phyloP scores from a whole-genome alignment of 805 yeast species.

The Candida ulmi region DNA sequence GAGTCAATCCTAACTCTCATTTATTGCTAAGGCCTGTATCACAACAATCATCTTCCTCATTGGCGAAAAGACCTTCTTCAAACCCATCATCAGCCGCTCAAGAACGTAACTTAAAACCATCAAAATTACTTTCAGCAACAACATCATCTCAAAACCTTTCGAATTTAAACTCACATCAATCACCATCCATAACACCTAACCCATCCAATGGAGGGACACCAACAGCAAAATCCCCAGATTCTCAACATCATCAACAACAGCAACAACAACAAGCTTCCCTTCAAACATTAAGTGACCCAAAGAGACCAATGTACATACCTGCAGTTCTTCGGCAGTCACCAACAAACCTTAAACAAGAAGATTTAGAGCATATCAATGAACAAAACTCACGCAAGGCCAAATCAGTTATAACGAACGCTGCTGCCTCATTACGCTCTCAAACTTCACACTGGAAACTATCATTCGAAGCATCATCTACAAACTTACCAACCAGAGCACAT shows the following conservation, averaged over 20 bases:
- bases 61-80: conserved; percentile 9
- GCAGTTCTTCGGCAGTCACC: conserved; percentile 67
- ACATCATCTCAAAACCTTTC: conserved; percentile 5
- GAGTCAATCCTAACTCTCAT: conserved; percentile 1
- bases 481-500: conserved; percentile 43
- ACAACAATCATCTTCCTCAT: conserved; percentile 5
- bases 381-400: conserved; percentile 20
- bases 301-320: conserved; percentile 85
- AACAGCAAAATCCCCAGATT: neutral
- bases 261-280: conserved; percentile 25
- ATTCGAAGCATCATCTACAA: conserved; percentile 22
- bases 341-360: conserved; percentile 38
- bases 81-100: conserved; percentile 14
- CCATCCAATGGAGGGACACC: neutral
- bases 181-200: conserved; percentile 1
- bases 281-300: conserved; percentile 65
- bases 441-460: conserved; percentile 22
- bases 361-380: conserved; percentile 25
- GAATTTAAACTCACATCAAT: neutral
- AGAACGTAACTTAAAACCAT: conserved; percentile 6
- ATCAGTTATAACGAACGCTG: conserved; percentile 17
- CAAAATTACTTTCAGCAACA: conserved; percentile 8
- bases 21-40: conserved; percentile 4
- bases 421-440: conserved; percentile 21
- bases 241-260: conserved; percentile 12